Evolutionary conservation across 2,329 filamentous ascomycete genomes (phyloP), one percentile per base, ranked within the genome.

Genomic region (Ophiostoma triangulosporum): DNA sequence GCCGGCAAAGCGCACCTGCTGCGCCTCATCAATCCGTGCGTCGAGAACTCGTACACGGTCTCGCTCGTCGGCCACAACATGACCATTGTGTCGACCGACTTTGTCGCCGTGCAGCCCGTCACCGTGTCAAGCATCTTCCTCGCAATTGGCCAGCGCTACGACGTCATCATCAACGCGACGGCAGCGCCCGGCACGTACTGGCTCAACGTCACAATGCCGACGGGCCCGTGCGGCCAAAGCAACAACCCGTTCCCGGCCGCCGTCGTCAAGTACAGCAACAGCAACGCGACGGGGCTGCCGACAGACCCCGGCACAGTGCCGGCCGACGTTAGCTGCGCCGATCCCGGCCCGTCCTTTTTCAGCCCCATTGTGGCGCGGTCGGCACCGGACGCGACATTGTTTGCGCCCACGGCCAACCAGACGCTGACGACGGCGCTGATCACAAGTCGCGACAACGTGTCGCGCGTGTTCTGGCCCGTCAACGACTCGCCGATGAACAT

Each of bases 61-160:
- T 71, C 76, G 22, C 67, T 75, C 5, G 71, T 57, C 14, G 53
- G 45, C 24, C 57, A 59, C 53, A 65, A 65, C 14, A 64, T 78
- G 55, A 73, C 68, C 0, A 70, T 78, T 51, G 71, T 78, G 48
- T 66, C 70, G 6, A 71, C 68, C 40, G 76, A 80, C 57, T 72
- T 77, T 15, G 73, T 78, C 0, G 69, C 73, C 0, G 64, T 78
- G 54, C 62, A 68, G 43, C 73, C 78, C 0, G 75, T 74, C 56
- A 66, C 67, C 1, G 73, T 73, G 0, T 64, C 69, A 8, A 65
- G 69, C n/a, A 65, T 82, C 24, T 75, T 70, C 45, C 63, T 82
- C 4, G 75, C 67, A 33, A 68, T 80, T 51, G 71, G 65, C 49
- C 70, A 64, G 63, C 65, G 76, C 29, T 68, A 67, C 56, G 73